These are phyloP conservation scores for Exophiala phaeomuriformis DNA, from an alignment of 2,329 filamentous ascomycete species.

Conservation along the genomic window DNA sequence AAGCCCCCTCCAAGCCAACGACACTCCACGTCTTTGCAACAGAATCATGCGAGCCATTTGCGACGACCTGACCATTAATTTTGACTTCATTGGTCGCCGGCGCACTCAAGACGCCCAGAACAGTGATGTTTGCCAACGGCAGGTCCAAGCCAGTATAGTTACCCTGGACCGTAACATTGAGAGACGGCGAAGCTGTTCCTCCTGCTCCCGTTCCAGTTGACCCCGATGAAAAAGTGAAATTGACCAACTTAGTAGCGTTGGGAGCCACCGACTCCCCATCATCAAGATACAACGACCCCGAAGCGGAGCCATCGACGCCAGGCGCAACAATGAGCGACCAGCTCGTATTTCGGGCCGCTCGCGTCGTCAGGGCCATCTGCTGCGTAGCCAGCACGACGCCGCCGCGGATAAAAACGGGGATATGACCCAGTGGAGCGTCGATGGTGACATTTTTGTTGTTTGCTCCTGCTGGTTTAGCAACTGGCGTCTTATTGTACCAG, in stretches of 20 bases:
- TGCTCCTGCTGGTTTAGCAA: conserved; percentile 40
- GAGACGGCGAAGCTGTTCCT: not conserved
- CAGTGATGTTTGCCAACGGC: conserved; percentile 54
- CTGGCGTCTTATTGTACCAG: conserved; percentile 62
- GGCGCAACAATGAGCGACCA: conserved; percentile 63
- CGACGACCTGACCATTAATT: conserved; percentile 46
- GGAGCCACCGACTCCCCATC: conserved; percentile 63
- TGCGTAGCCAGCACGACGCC: conserved; percentile 62
- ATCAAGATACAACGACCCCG: conserved; percentile 62
- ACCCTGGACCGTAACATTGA: conserved; percentile 47
- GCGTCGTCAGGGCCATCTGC: conserved; percentile 60
- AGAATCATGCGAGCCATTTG: conserved; percentile 40
- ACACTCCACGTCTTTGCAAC: conserved; percentile 46
- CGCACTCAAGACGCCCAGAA: conserved; percentile 50
- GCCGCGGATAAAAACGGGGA: conserved; percentile 64
- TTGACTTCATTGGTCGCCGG: conserved; percentile 39
- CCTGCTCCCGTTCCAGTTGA: not conserved
- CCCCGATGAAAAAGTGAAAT: conserved; percentile 31
- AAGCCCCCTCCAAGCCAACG: conserved; percentile 44
- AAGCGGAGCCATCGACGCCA: conserved; percentile 47
- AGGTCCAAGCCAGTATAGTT: conserved; percentile 49
- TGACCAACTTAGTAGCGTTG: conserved; percentile 49
- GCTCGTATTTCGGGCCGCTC: conserved; percentile 53
- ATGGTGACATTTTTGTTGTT: conserved; percentile 51
- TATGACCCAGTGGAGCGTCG: conserved; percentile 57